A percentile compares a stretch with the other conserved stretches of the same genome.
Conservation (phyloP, 768 basidiomycete genomes). For the Boletus tylopilopsis region DNA sequence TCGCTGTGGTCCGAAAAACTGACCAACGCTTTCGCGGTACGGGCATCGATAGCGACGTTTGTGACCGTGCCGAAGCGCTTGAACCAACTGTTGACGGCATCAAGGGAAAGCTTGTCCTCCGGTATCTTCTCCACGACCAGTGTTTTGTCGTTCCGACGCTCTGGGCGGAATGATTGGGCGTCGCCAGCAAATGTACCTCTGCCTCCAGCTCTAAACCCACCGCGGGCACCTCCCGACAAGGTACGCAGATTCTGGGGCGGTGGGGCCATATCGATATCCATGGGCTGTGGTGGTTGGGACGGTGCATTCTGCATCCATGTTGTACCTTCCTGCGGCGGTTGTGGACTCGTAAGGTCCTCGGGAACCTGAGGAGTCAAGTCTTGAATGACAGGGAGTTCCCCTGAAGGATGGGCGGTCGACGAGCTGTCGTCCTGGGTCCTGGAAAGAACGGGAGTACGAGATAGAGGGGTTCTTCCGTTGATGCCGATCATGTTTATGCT, state of each 20-base stretch:
- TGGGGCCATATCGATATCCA: conserved; percentile 35
- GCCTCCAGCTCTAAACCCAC: conserved; percentile 45
- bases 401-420: conserved; percentile 44
- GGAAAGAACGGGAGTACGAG: conserved; percentile 56
- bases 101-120: conserved; percentile 71
- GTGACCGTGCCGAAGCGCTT: conserved; percentile 89
- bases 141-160: conserved; percentile 69
- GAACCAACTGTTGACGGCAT: conserved; percentile 84
- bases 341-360: conserved; percentile 28
- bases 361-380: conserved; percentile 64
- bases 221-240: conserved; percentile 38
- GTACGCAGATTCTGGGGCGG: conserved; percentile 18
- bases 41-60: conserved; percentile 83
- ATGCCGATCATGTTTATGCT: conserved; percentile 29
- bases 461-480: conserved; percentile 35
- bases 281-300: conserved; percentile 12
- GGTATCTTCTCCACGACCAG: conserved; percentile 96
- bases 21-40: conserved; percentile 75
- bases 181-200: conserved; percentile 63
- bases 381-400: conserved; percentile 81
- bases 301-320: conserved; percentile 20
- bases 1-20: conserved; percentile 82
- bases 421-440: conserved; percentile 52
- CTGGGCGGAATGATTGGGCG: conserved; percentile 61
- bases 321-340: conserved; percentile 20